Base-by-base conservation (phyloP, 2,329 filamentous ascomycete genomes). In the Fusarium transvaalense region DNA sequence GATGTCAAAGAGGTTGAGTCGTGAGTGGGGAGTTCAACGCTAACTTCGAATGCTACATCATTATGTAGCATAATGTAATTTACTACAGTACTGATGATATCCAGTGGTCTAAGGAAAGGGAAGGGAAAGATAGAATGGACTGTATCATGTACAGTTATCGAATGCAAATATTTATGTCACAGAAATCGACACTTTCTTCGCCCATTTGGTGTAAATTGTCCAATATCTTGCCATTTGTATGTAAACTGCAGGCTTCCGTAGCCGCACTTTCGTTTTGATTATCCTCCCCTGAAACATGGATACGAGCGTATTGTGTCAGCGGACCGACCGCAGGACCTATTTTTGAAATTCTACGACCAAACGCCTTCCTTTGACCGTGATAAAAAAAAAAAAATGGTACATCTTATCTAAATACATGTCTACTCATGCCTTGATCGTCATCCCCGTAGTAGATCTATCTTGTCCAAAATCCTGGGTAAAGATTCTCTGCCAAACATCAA, bases 401-500 rank as follows among this genome's bases (percentile, higher is more conserved):
- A 29, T 46, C 35, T 39, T 38, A 45, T 25, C 15, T 27, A 45
- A 38, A 58, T 47, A n/a, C 31, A 48, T 39, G 35, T 45, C 53
- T 43, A 53, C 46, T 71, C 73, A 80, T 48, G 72, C 71, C 66
- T 79, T 79, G 57, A 61, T 70, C 32, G 74, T 50, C 38, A 67
- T 69, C 3, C 74, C 69, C 13, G 74, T 56, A 12, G 70, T 62
- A 25, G 68, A 61, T 67, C 74, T 77, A 42, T 79, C 76, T 23
- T 78, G 77, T 31, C 75, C 75, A 58, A 80, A 78, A n/a, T 86
- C 84, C 68, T 86, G 84, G 17, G 83, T 81, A 73, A 92, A 93
- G 7, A 94, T 85, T 55, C 83, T 84, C 78, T 92, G 89, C 90
- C 90, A 94, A 27, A 92, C 82, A 54, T 91, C 89, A 51, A 94